Conservation (phyloP, 179 eudicot genomes). For the Monotropa hypopitys region DNA sequence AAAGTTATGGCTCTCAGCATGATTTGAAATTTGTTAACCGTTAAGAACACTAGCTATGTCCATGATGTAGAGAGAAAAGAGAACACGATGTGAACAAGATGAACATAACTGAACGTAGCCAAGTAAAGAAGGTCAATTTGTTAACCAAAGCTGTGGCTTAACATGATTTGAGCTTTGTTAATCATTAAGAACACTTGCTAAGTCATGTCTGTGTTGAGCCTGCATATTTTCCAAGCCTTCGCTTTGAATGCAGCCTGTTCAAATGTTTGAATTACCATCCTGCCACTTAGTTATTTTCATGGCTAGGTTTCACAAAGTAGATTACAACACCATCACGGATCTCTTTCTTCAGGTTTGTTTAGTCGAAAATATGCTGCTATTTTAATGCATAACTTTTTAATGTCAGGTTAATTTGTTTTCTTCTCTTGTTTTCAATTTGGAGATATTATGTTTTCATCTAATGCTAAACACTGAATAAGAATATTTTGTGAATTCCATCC, state of each 20-base stretch:
- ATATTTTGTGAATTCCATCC: not conserved
- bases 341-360: conserved; percentile 79
- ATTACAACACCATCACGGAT: conserved; percentile 83
- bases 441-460: not conserved
- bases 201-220: not conserved
- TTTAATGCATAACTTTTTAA: not conserved
- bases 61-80: not conserved
- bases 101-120: not conserved
- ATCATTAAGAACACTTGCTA: not conserved
- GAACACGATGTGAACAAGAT: not conserved
- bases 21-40: not conserved
- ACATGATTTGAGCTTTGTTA: not conserved
- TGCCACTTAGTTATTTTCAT: not conserved
- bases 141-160: not conserved
- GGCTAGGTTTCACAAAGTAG: not conserved
- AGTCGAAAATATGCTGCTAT: not conserved
- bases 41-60: not conserved
- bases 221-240: not conserved
- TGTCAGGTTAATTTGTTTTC: too few relatives aligned
- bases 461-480: not conserved
- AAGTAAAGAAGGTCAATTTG: not conserved
- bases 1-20: not conserved
- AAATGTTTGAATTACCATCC: not conserved
- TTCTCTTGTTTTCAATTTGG: too few relatives aligned
- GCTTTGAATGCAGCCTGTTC: not conserved